These are phyloP conservation scores for Kazachstania sp. DNA, from an alignment of 1,139 yeast genomes.

Conservation along the genomic window DNA sequence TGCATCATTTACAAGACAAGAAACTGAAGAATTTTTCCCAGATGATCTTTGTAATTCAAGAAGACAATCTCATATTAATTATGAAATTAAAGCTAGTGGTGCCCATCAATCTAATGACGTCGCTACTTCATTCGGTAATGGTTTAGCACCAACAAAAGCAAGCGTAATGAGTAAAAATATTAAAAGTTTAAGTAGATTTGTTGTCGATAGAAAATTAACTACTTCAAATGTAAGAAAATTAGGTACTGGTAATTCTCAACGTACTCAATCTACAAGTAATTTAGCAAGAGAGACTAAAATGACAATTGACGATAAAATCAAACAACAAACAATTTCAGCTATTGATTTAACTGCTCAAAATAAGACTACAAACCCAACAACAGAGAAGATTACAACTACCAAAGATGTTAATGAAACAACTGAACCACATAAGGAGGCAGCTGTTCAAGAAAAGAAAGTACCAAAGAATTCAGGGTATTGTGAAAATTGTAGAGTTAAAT, in stretches of 20 bases:
- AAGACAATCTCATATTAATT: constrained; percentile 22
- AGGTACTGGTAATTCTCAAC: not conserved
- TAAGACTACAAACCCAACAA: not conserved
- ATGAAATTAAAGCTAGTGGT: constrained; percentile 32
- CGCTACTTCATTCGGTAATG: constrained; percentile 29
- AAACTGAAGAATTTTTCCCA: constrained; percentile 28
- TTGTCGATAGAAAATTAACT: constrained; percentile 28
- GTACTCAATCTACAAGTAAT: not conserved
- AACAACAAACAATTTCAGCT: not conserved
- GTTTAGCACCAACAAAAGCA: constrained; percentile 31
- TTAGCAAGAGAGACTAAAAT: no score
- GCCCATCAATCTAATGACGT: constrained; percentile 30
- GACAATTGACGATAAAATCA: not conserved
- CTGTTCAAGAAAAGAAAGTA: not conserved
- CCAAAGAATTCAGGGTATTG: constrained; percentile 56
- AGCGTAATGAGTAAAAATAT: constrained; percentile 29
- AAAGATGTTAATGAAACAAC: not conserved
- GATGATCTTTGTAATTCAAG: constrained; percentile 25
- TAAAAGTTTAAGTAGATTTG: constrained; percentile 25
- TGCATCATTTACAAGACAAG: constrained; percentile 21
- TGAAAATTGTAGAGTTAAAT: constrained; percentile 87
- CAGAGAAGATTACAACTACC: not conserved
- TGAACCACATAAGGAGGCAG: not conserved
- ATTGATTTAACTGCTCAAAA: not conserved
- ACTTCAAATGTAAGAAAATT: constrained; percentile 6